A percentile compares a stretch with the other conserved stretches of the same genome.
Conservation (phyloP, 2,329 filamentous ascomycete species). For the Rosellinia necatrix region DNA sequence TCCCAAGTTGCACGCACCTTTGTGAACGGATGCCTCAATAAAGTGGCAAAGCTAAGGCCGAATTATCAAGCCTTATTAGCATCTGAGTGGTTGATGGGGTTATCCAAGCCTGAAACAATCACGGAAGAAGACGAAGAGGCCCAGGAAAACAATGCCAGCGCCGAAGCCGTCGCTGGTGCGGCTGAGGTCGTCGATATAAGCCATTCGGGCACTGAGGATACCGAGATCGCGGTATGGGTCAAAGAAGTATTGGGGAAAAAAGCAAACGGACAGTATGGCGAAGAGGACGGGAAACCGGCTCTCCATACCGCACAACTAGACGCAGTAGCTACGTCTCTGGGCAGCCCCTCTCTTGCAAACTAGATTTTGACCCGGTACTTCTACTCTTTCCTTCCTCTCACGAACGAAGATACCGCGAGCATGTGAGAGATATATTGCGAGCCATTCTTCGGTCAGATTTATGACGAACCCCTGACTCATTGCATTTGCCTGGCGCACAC, state of each 20-base stretch:
- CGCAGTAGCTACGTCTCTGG: conserved; percentile 60
- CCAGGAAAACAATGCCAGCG: conserved; percentile 42
- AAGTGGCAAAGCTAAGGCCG: conserved; percentile 89
- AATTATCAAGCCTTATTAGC: conserved; percentile 88
- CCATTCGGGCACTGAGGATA: conserved; percentile 63
- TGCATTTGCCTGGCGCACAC: conserved; percentile 38
- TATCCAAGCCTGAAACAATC: conserved; percentile 69
- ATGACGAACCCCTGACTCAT: conserved; percentile 33
- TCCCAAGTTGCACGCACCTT: conserved; percentile 83
- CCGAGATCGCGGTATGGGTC: conserved; percentile 88
- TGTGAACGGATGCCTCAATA: conserved; percentile 87
- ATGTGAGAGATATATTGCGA: conserved; percentile 20
- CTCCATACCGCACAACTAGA: conserved; percentile 87
- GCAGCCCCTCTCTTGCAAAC: conserved; percentile 43
- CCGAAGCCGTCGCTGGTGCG: conserved; percentile 48
- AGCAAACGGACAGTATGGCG: conserved; percentile 56
- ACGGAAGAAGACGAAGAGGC: conserved; percentile 44
- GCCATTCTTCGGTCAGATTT: conserved; percentile 29
- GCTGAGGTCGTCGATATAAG: conserved; percentile 51
- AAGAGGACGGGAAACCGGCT: conserved; percentile 70
- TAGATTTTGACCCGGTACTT: conserved; percentile 18
- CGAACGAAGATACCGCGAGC: conserved; percentile 12
- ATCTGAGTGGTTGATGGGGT: conserved; percentile 81
- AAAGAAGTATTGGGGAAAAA: conserved; percentile 69
- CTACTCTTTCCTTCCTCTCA: conserved; percentile 2